phyloP scores from a whole-genome alignment of 2,329 filamentous ascomycete genomes.

The Graphiopsis chlorocephala region DNA sequence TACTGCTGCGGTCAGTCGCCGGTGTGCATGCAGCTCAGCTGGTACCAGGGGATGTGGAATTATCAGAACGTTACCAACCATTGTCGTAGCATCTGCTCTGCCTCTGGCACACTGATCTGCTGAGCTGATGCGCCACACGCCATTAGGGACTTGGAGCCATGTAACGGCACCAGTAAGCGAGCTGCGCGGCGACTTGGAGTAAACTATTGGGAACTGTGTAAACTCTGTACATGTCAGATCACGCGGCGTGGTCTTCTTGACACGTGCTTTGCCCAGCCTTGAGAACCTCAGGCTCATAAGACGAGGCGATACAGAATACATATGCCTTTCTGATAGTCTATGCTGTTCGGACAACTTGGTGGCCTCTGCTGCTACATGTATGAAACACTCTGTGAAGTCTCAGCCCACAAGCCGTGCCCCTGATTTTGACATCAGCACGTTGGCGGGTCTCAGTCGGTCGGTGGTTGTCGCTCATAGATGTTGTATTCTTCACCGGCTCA shows the following conservation, averaged over 20 bases:
- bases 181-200: not conserved
- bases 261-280: not conserved
- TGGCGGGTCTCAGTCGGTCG: not conserved
- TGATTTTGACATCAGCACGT: not conserved
- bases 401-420: not conserved
- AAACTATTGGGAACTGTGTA: not conserved
- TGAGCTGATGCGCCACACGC: not conserved
- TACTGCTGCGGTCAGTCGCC: not conserved
- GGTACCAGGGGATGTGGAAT: not conserved
- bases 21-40: slow-evolving; percentile 5
- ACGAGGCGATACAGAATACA: not conserved
- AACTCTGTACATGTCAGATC: not conserved
- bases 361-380: not conserved
- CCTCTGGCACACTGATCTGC: not conserved
- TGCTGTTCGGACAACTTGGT: not conserved
- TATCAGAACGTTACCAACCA: not conserved
- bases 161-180: slow-evolving; percentile 3
- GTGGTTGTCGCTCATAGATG: not conserved
- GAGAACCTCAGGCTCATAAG: not conserved
- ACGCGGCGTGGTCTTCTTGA: not conserved
- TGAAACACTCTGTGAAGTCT: not conserved
- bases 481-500: not conserved
- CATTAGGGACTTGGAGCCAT: not conserved
- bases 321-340: not conserved
- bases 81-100: not conserved